phyloP scores from a whole-genome alignment of 2,329 filamentous ascomycete genomes.

The Cladobotryum mycophilum region DNA sequence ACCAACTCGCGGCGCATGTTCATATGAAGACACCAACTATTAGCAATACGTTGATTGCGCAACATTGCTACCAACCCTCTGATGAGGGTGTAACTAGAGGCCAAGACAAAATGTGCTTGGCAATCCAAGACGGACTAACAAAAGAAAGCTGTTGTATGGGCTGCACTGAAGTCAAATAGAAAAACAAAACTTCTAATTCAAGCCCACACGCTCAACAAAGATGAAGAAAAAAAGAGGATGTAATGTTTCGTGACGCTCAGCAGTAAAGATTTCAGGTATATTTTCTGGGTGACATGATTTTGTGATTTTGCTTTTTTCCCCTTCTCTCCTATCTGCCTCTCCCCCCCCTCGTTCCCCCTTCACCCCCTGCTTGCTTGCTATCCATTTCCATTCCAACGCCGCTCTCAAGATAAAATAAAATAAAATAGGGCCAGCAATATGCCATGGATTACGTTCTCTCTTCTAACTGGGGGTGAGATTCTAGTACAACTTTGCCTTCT shows the following conservation, averaged over 20 bases:
- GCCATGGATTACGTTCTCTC: not conserved
- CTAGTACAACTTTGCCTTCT: not conserved
- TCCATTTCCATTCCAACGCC: not conserved
- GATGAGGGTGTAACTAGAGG: too few species aligned
- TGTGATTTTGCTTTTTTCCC: conserved; percentile 5
- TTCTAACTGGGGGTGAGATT: not conserved
- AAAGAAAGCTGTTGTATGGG: too few species aligned
- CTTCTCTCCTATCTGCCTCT: not conserved
- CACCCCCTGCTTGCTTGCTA: not conserved
- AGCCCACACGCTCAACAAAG: too few species aligned
- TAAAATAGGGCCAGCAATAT: not conserved
- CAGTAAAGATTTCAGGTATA: not conserved
- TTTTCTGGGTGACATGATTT: not conserved
- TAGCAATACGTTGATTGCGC: too few species aligned
- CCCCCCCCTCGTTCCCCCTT: not conserved
- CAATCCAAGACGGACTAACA: too few species aligned
- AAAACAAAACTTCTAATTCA: too few species aligned
- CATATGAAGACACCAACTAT: too few species aligned
- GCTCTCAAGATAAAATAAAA: not conserved
- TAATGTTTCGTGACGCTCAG: not conserved
- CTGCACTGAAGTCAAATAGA: too few species aligned
- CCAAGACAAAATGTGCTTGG: too few species aligned
- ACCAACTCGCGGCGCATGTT: too few species aligned
- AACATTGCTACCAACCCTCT: too few species aligned
- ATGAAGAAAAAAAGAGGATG: not conserved